Percentiles rank a stretch among this genome's conserved stretches.
These are phyloP conservation scores for Geoglossum glabrum DNA, from an alignment of 495 filamentous ascomycete genomes.

Conservation along the genomic window DNA sequence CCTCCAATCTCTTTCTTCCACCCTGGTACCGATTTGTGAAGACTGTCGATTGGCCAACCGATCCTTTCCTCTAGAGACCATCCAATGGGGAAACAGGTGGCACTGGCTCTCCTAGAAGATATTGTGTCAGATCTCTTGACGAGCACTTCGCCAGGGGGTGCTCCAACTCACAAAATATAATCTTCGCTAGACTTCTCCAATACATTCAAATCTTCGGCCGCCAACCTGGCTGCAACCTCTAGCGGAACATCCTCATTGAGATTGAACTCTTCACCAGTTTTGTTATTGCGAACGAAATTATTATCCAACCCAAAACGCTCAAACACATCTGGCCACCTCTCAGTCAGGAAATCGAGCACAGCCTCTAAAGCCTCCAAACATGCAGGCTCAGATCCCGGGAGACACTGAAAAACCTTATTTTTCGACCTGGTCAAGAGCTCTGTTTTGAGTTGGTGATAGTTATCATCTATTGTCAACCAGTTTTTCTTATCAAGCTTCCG, in stretches of 20 bases:
- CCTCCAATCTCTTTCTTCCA: conserved; percentile 30
- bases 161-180: conserved; percentile 26
- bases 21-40: conserved; percentile 30
- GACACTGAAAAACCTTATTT: conserved; percentile 25
- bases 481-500: conserved; percentile 28
- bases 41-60: conserved; percentile 28
- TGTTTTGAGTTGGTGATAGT: conserved; percentile 25
- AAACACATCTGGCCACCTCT: conserved; percentile 28
- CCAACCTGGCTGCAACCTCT: conserved; percentile 33
- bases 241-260: conserved; percentile 25
- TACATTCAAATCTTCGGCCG: conserved; percentile 38
- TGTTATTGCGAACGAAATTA: conserved; percentile 28
- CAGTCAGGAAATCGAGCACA: conserved; percentile 29
- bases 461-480: conserved; percentile 34
- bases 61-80: conserved; percentile 36
- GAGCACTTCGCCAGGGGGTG: neutral
- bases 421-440: conserved; percentile 23
- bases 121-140: neutral
- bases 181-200: conserved; percentile 21
- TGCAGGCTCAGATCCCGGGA: conserved; percentile 28
- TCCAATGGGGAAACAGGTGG: conserved; percentile 35
- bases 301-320: conserved; percentile 18
- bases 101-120: conserved; percentile 28
- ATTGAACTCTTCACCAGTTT: conserved; percentile 28
- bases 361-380: conserved; percentile 31